Evolutionary conservation across 208 protist genomes (phyloP).

Genomic region (Naegleria fowleri): DNA sequence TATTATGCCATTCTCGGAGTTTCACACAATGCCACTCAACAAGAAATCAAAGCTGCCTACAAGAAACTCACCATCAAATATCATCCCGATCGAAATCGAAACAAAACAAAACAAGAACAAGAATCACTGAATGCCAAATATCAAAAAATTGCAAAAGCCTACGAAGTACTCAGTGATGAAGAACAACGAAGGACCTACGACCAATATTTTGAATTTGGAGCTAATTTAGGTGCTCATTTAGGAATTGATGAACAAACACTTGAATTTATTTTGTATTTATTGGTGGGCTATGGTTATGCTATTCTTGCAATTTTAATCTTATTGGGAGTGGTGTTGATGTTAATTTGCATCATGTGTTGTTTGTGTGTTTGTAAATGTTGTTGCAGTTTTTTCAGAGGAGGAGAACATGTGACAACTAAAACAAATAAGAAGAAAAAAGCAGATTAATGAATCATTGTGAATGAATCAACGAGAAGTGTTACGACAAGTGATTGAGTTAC

Average conservation of each 20-base stretch:
- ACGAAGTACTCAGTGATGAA: conserved; percentile 91
- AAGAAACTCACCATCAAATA: conserved; percentile 12
- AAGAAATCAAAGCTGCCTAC: conserved; percentile 19
- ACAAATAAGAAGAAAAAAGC: background rate
- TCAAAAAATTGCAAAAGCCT: conserved; percentile 88
- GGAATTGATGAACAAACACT: background rate
- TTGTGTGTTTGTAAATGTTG: background rate
- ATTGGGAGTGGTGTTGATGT: background rate
- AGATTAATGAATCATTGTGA: background rate
- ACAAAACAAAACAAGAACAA: conserved; percentile 58
- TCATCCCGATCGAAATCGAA: conserved; percentile 29
- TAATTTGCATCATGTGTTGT: background rate
- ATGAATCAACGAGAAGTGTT: too few species aligned
- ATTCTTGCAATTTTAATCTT: background rate
- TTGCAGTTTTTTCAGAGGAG: background rate
- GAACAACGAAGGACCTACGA: background rate
- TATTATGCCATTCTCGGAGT: conserved; percentile 23
- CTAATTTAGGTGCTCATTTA: background rate
- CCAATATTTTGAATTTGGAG: background rate
- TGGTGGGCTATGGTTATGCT: background rate
- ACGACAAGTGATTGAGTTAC: too few species aligned
- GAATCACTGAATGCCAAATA: conserved; percentile 65
- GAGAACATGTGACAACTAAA: background rate
- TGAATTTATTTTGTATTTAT: background rate
- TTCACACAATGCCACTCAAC: background rate